These are phyloP conservation scores for Coniochaeta sp. DNA, from an alignment of 2,329 filamentous ascomycete genomes.

Conservation along the genomic window DNA sequence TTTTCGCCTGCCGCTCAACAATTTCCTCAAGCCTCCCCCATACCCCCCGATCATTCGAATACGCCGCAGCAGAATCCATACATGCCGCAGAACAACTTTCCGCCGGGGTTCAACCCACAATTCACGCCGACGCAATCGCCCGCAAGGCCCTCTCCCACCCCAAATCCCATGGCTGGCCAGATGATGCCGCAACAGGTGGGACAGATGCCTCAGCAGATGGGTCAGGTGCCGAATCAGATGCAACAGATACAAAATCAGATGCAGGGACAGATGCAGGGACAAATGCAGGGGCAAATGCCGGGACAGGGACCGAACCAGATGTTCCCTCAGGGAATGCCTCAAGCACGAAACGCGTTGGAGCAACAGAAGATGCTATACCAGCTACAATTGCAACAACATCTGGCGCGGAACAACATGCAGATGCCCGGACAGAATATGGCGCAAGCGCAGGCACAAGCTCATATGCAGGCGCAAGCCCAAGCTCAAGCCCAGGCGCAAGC, in stretches of 20 bases:
- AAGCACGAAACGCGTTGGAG: not conserved
- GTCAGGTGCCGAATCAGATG: constrained; percentile 30
- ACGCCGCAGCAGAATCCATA: constrained; percentile 71
- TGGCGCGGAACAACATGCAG: constrained; percentile 49
- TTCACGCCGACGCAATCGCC: constrained; percentile 52
- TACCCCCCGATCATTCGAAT: constrained; percentile 65
- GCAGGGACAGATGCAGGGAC: constrained; percentile 24
- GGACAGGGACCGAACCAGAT: constrained; percentile 18
- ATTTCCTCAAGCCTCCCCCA: constrained; percentile 68
- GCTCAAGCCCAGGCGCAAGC: constrained; percentile 12
- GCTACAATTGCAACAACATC: constrained; percentile 68
- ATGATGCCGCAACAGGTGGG: constrained; percentile 49
- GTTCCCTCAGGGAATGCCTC: constrained; percentile 9
- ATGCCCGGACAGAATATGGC: constrained; percentile 12
- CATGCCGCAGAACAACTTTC: constrained; percentile 51
- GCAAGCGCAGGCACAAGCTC: constrained; percentile 11
- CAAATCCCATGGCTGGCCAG: constrained; percentile 44
- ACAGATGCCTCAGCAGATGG: constrained; percentile 24
- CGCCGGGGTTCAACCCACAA: constrained; percentile 50
- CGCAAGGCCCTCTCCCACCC: constrained; percentile 46
- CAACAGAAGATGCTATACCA: constrained; percentile 13
- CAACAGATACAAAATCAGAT: constrained; percentile 27
- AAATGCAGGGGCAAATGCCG: constrained; percentile 25
- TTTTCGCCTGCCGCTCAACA: constrained; percentile 74
- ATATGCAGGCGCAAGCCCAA: constrained; percentile 10